Base-by-base conservation (phyloP, 2,329 filamentous ascomycete species). In the Beauveria australis region DNA sequence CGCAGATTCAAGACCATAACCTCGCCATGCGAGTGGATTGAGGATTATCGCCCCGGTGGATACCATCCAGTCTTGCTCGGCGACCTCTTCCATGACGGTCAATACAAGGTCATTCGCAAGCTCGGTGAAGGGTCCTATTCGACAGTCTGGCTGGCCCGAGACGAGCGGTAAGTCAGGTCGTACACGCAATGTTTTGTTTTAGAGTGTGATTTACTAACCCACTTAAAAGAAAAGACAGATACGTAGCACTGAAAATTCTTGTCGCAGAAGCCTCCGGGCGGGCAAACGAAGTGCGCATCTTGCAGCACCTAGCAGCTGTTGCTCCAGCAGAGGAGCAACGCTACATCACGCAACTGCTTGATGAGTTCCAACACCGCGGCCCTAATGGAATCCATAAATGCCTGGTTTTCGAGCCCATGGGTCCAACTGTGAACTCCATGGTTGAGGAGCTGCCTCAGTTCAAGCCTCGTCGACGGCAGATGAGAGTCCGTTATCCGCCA, bases 131-230 rank as follows among this genome's bases (percentile, higher is more conserved):
- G 78, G 28, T 72, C 73, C 3, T 78, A 67, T 63, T 78, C 76
- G 3, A 80, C 77, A 0, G 76, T 79, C 22, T 81, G 77, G 78
- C 70, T 79, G 47, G 77, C 73, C 26, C 66, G 56, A 43, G 72
- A 75, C 63, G 43, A 62, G 14, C 65, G 41, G 70, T 67, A 67
- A 64, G 59, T 61, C 26, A 43, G 33, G 14, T 12, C 59, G 44
- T 57, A 3, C 60, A 53, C 33, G 16, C 18, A 18, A 53, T 26
- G 4, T 43, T 62, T 40, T 22, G 5, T 48, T 62, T 40, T 60
- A 10, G 10, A n/a, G n/a, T n/a, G 19, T 30, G 14, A 2, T 24
- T 41, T 24, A n/a, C 24, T 60, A 9, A 58, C 43, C 57, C 56
- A 22, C 41, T 53, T 48, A 12, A 10, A 61, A 69, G 66, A 44